A percentile compares a stretch with the other conserved stretches of the same genome.
Evolutionary conservation across 352 stramenopile species (phyloP).

Genomic region (Phytophthora pseudosyringae): DNA sequence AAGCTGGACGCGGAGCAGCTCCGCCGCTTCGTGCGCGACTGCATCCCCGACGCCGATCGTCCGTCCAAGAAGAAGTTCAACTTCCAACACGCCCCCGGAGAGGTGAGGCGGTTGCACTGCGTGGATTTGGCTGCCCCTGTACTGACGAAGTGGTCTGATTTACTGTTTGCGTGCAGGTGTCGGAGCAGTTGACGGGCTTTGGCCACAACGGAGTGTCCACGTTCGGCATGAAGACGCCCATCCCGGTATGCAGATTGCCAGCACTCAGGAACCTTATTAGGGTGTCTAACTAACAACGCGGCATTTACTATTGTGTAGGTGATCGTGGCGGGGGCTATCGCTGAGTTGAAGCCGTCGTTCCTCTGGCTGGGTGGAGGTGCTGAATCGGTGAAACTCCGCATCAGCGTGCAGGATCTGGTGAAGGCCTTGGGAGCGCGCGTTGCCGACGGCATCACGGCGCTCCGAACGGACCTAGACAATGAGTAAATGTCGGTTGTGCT

Average conservation of each 20-base stretch:
- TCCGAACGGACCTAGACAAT: constrained; percentile 45
- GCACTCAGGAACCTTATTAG: neutral
- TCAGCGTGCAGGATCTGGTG: constrained; percentile 72
- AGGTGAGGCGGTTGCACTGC: constrained; percentile 32
- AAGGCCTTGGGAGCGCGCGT: constrained; percentile 55
- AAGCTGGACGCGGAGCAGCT: constrained; percentile 86
- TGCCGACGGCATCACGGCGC: constrained; percentile 64
- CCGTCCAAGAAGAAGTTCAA: constrained; percentile 86
- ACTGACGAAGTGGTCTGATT: neutral
- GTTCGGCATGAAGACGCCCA: constrained; percentile 75
- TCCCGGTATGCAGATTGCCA: constrained; percentile 51
- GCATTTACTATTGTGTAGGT: constrained; percentile 41
- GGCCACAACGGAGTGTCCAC: constrained; percentile 85
- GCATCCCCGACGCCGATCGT: constrained; percentile 57
- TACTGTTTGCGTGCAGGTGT: constrained; percentile 39
- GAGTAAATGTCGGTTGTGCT: constrained; percentile 3
- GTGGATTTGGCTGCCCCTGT: neutral
- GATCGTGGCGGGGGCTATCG: constrained; percentile 68
- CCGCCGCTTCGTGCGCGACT: constrained; percentile 76
- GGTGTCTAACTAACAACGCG: constrained; percentile 2
- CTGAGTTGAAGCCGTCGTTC: constrained; percentile 57
- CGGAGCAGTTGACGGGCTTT: constrained; percentile 83
- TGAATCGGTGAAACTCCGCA: constrained; percentile 79
- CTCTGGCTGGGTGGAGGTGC: constrained; percentile 85
- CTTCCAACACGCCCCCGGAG: constrained; percentile 82